A percentile compares a stretch with the other conserved stretches of the same genome.
Conservation (phyloP, 208 protist genomes). For the Crithidia expoeki region DNA sequence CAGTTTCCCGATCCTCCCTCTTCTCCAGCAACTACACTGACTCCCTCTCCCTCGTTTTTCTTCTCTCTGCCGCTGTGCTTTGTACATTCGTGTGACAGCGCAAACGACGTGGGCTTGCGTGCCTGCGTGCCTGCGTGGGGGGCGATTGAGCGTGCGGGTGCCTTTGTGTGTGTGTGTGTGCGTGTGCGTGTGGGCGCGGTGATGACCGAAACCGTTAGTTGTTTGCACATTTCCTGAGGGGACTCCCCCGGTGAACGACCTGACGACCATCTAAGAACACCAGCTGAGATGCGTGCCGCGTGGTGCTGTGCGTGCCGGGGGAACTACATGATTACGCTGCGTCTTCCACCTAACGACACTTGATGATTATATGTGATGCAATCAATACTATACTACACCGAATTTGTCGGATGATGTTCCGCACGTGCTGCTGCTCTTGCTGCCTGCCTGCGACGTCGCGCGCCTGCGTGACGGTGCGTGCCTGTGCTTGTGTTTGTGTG, state of each 20-base stretch:
- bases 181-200: constrained; percentile 7
- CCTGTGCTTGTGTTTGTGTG: constrained; percentile 7
- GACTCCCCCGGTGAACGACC: constrained; percentile 10
- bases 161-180: neutral
- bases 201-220: constrained; percentile 26
- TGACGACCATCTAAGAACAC: constrained; percentile 18
- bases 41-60: too few relatives aligned
- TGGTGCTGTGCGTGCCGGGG: neutral
- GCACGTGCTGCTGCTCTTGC: constrained; percentile 1
- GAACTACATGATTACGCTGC: constrained; percentile 24
- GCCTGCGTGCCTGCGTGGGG: neutral
- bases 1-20: too few relatives aligned
- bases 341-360: constrained; percentile 23
- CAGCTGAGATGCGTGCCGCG: constrained; percentile 14
- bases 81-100: too few relatives aligned
- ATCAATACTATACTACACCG: constrained; percentile 37
- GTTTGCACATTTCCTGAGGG: constrained; percentile 34
- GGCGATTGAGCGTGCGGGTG: too few relatives aligned
- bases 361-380: constrained; percentile 28
- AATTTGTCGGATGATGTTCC: constrained; percentile 27
- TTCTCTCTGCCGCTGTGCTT: too few relatives aligned
- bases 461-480: neutral
- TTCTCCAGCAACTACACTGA: too few relatives aligned
- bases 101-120: too few relatives aligned
- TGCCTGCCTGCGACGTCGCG: too few relatives aligned